Conservation (phyloP, 2,329 filamentous ascomycete species). For the Hymenoscyphus scutula region DNA sequence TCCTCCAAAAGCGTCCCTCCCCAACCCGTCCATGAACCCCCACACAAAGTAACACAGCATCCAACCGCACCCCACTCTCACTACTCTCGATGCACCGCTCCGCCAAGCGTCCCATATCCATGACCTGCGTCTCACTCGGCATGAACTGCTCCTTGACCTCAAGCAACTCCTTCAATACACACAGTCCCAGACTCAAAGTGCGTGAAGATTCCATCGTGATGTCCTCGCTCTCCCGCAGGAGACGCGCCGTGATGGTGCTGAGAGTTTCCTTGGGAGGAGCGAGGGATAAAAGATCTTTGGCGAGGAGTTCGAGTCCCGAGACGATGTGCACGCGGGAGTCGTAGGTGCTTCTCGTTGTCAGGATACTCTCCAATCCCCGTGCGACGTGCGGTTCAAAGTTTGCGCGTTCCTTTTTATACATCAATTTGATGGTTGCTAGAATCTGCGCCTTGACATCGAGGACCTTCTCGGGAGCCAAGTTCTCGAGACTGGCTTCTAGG, state of each 20-base stretch:
- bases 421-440: constrained; percentile 68
- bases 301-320: constrained; percentile 69
- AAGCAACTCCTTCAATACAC: constrained; percentile 60
- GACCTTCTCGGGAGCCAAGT: constrained; percentile 59
- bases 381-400: constrained; percentile 67
- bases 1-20: constrained; percentile 64
- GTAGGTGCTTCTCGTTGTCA: constrained; percentile 63
- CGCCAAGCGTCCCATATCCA: constrained; percentile 49
- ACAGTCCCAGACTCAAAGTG: constrained; percentile 60
- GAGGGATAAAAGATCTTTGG: constrained; percentile 67
- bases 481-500: constrained; percentile 59
- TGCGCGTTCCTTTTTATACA: constrained; percentile 65
- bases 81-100: constrained; percentile 57
- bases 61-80: constrained; percentile 66
- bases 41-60: constrained; percentile 77
- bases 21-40: constrained; percentile 64
- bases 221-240: constrained; percentile 42
- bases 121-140: constrained; percentile 51
- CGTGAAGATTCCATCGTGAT: constrained; percentile 47
- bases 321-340: constrained; percentile 71
- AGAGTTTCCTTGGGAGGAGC: constrained; percentile 62
- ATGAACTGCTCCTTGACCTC: constrained; percentile 43
- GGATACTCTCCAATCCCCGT: constrained; percentile 63
- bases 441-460: constrained; percentile 74
- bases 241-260: constrained; percentile 50